Conservation (phyloP, 83 land plant genomes). For the Thuja plicata region DNA sequence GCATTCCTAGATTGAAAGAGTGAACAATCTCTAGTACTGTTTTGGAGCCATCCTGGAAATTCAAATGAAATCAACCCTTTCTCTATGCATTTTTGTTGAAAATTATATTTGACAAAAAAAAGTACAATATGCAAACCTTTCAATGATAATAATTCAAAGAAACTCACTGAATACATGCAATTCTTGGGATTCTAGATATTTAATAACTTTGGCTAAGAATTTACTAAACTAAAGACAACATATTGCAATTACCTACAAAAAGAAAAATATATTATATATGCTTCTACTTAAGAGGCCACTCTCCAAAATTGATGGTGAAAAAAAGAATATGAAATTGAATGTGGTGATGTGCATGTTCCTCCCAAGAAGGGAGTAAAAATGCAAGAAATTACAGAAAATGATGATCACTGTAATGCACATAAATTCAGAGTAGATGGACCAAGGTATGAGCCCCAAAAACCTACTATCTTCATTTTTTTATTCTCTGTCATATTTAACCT, state of each 20-base stretch:
- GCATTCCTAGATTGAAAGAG: constrained; percentile 89
- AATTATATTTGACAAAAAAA: background rate
- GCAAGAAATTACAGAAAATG: background rate
- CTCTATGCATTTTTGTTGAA: background rate
- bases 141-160: background rate
- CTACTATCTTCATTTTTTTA: background rate
- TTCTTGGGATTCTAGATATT: background rate
- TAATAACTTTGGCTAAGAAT: background rate
- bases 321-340: background rate
- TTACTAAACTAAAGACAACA: background rate
- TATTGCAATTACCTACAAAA: background rate
- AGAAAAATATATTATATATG: background rate
- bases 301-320: background rate
- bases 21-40: constrained; percentile 87
- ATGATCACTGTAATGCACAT: background rate
- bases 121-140: background rate
- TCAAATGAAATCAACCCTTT: background rate
- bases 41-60: constrained; percentile 80
- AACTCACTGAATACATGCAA: background rate
- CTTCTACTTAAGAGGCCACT: background rate
- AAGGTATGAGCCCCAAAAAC: background rate
- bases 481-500: background rate
- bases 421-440: background rate
- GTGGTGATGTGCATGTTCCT: too few species aligned
- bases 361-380: too few species aligned